These are phyloP conservation scores for Akanthomyces muscarius DNA, from an alignment of 2,329 filamentous ascomycete genomes.

Conservation along the genomic window DNA sequence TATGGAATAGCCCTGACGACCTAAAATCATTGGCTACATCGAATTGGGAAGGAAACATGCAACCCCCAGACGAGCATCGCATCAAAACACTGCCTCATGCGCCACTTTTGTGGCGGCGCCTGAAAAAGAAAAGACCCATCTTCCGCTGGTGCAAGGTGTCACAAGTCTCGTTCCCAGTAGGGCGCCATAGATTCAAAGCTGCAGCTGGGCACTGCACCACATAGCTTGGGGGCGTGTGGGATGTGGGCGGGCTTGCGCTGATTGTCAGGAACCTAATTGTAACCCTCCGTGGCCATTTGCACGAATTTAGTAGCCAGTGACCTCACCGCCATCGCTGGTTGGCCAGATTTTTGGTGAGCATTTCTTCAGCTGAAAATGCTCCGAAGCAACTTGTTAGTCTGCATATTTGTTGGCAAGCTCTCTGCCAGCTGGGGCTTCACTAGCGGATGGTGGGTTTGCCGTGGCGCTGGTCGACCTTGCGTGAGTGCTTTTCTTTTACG, in stretches of 20 bases:
- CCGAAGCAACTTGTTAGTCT: background rate
- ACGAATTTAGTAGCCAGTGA: background rate
- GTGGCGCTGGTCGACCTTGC: background rate
- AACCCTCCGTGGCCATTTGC: background rate
- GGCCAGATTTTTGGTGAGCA: background rate
- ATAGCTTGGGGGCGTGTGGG: background rate
- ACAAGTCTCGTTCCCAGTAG: background rate
- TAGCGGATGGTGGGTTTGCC: background rate
- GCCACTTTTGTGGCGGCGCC: background rate
- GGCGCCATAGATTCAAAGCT: background rate
- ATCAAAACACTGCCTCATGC: slow-evolving; percentile 1
- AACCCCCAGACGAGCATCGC: slow-evolving; percentile 6
- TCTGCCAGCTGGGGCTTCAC: background rate
- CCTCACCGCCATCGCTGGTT: background rate
- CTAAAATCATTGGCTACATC: background rate
- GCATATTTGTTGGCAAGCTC: no score
- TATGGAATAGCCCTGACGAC: background rate
- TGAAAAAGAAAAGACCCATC: background rate
- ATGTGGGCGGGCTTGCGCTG: background rate
- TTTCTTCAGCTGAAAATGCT: background rate
- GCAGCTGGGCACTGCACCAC: background rate
- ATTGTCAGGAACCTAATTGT: background rate
- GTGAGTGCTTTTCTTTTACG: background rate
- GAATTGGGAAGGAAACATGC: background rate
- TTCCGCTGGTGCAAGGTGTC: background rate